Evolutionary conservation across 805 yeast species (phyloP).

Genomic region (Wickerhamiella allomyrinae): DNA sequence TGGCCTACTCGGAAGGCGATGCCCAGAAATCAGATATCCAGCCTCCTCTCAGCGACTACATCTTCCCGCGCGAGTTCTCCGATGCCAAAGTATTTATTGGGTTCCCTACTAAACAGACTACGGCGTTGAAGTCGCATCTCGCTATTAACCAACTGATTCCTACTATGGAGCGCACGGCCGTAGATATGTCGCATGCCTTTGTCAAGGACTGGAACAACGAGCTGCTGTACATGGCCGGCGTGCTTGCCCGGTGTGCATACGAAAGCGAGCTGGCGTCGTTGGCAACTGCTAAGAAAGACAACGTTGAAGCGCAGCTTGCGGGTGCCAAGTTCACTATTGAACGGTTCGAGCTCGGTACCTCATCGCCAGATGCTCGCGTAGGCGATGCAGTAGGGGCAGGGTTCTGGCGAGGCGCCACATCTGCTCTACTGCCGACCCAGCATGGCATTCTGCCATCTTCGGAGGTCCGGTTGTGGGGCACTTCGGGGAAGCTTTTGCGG

Average conservation of each 20-base stretch:
- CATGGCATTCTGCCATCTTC: slow-evolving; percentile 22
- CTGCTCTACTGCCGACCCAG: slow-evolving; percentile 22
- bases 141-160: slow-evolving; percentile 29
- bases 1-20: slow-evolving; percentile 20
- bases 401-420: slow-evolving; percentile 23
- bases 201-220: slow-evolving; percentile 30
- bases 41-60: slow-evolving; percentile 24
- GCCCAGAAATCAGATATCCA: slow-evolving; percentile 20
- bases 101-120: slow-evolving; percentile 30
- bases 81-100: slow-evolving; percentile 30
- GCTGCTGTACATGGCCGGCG: slow-evolving; percentile 27
- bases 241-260: slow-evolving; percentile 24
- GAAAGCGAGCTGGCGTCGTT: slow-evolving; percentile 22
- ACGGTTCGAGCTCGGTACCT: slow-evolving; percentile 21
- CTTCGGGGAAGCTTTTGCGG: slow-evolving; percentile 9
- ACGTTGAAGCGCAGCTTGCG: slow-evolving; percentile 4
- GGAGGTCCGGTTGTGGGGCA: slow-evolving; percentile 21
- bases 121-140: slow-evolving; percentile 26
- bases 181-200: slow-evolving; percentile 28
- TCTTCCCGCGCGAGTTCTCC: slow-evolving; percentile 24
- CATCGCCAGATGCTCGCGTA: slow-evolving; percentile 26
- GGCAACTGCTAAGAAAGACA: neutral
- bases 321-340: slow-evolving; percentile 20
- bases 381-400: slow-evolving; percentile 25
- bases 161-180: slow-evolving; percentile 31